Base-by-base conservation (phyloP, 805 yeast genomes). In the Candida palmyrensis region DNA sequence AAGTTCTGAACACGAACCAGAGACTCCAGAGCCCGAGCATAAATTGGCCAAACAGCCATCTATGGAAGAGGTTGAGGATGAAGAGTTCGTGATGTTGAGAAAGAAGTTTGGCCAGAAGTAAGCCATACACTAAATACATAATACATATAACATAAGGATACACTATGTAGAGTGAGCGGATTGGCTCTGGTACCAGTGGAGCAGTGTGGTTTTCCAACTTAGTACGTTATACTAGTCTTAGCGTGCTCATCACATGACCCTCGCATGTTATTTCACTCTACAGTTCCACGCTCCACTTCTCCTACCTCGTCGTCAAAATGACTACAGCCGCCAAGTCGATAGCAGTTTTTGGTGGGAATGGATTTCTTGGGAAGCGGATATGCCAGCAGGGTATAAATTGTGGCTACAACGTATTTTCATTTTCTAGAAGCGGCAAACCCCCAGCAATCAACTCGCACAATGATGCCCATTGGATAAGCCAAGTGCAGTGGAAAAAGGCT, bases 341-440 rank as follows among this genome's bases (percentile, higher is more conserved):
- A 42, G 75, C 85, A 3, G 85, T 88, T 0, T 76, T 88, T 48
- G 97, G 97, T 12, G 96, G 97, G 1, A 77, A 75, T 43, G 97
- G 97, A 6, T 85, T 85, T 50, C 55, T 89, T 38, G 88, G 95
- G 9, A 54, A 56, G 33, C 62, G 62, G 39, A 77, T 89, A 6
- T 84, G 94, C 49, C 80, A 79, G 49, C 68, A 70, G 2, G 94
- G 82, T 0, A 55, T 83, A 1, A 58, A 55, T 15, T 54, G 73
- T 13, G 94, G 94, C 0, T 76, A 68, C 53, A 53, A 70, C 8
- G 95, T 88, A 4, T 67, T 79, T 1, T 75, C 94, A 0, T 57
- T 85, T n/a, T 74, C 85, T 48, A 65, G 82, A 22, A 73, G 82
- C 3, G 89, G 87, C 0, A 55, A 50, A 7, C 66, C 75, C 3